These are phyloP conservation scores for Sarcodon aspratus DNA, from an alignment of 768 basidiomycete species.

Conservation along the genomic window DNA sequence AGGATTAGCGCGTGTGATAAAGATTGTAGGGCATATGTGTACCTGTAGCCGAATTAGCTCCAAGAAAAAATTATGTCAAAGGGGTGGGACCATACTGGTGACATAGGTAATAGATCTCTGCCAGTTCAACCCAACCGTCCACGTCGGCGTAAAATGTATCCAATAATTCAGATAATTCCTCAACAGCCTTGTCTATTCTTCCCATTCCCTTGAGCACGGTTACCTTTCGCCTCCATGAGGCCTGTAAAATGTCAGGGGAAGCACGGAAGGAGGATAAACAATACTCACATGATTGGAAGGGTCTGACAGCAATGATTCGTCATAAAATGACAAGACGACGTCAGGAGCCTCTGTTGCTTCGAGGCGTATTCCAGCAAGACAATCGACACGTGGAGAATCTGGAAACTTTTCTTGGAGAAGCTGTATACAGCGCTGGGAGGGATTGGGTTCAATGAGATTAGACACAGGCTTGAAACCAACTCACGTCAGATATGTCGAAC, in stretches of 20 bases:
- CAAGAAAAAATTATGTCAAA: not conserved
- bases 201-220: constrained; percentile 57
- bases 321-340: constrained; percentile 52
- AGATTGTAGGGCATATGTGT: constrained; percentile 59
- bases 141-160: constrained; percentile 86
- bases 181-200: constrained; percentile 52
- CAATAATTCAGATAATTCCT: constrained; percentile 60
- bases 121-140: constrained; percentile 82
- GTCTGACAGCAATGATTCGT: constrained; percentile 46
- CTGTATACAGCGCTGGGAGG: constrained; percentile 45
- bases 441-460: not conserved
- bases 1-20: constrained; percentile 76
- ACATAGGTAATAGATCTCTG: constrained; percentile 65
- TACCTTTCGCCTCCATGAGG: constrained; percentile 73
- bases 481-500: constrained; percentile 64
- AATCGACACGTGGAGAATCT: constrained; percentile 67
- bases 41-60: constrained; percentile 31
- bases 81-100: constrained; percentile 45
- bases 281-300: constrained; percentile 58
- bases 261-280: not conserved
- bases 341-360: constrained; percentile 54
- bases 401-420: constrained; percentile 60
- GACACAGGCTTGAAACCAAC: constrained; percentile 11
- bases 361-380: constrained; percentile 67
- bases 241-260: constrained; percentile 22